Conservation (phyloP, 75 land plant species). For the Selaginella moellendorffii region DNA sequence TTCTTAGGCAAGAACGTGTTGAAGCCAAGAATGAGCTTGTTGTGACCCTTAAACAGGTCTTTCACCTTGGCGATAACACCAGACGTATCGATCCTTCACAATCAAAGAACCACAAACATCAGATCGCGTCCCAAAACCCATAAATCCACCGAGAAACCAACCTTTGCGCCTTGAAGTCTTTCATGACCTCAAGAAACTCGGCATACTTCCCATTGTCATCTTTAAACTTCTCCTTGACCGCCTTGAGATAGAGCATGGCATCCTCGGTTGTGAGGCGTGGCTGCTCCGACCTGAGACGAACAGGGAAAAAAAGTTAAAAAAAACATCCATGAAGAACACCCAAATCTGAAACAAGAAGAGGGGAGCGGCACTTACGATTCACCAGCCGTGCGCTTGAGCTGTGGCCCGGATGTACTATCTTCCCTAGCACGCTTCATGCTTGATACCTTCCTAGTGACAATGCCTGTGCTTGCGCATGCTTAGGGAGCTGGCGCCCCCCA, state of each 20-base stretch:
- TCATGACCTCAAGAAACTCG: conserved; percentile 85
- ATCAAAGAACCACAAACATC: conserved; percentile 4
- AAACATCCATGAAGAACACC: background rate
- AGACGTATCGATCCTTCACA: conserved; percentile 55
- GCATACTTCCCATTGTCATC: conserved; percentile 77
- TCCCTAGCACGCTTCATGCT: conserved; percentile 12
- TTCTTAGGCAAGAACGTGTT: conserved; percentile 90
- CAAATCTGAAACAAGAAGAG: background rate
- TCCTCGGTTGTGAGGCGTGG: background rate
- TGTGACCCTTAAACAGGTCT: conserved; percentile 75
- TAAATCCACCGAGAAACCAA: conserved; percentile 13
- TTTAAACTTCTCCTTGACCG: conserved; percentile 32
- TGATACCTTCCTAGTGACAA: background rate
- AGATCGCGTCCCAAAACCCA: background rate
- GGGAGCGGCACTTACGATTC: conserved; percentile 4
- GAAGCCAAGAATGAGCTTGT: conserved; percentile 69
- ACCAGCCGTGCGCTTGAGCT: conserved; percentile 1
- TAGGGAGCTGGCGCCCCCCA: too few relatives aligned
- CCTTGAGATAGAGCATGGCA: background rate
- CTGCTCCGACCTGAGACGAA: background rate
- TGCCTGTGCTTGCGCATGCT: background rate
- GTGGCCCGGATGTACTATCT: conserved; percentile 10
- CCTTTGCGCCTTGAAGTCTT: conserved; percentile 91
- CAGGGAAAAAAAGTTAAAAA: background rate
- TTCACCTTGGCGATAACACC: conserved; percentile 85